Evolutionary conservation across 2,329 filamentous ascomycete genomes (phyloP), one percentile per base, ranked within the genome.

Genomic region (Trichoderma guizhouense): DNA sequence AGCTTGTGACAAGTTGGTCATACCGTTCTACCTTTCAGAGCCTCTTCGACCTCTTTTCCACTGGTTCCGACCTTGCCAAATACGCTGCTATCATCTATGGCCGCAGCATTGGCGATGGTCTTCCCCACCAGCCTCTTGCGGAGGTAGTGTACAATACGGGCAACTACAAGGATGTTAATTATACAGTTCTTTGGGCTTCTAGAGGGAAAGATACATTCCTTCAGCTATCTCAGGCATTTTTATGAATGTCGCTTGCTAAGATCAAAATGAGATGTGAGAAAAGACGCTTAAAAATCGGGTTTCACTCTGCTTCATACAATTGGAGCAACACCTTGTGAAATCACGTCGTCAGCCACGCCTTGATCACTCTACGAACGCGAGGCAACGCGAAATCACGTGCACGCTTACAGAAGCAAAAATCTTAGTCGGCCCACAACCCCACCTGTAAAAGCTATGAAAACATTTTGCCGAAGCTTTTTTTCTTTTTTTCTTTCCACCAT

Each of bases 21-120:
- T 71, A 85, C 84, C 78, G 90, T 93, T 78, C 92, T 95, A 5
- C 93, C 94, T 4, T 86, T 86, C 78, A 98, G 85, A 1, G 92
- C 90, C 69, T 89, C 87, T 76, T 93, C 86, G 74, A 99, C 94
- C 34, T 91, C 92, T 0, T 88, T 81, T 0, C 91, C 93, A 21
- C 88, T 93, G 0, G 93, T 97, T 34, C 95, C 94, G 24, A 90
- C 94, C 82, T 98, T 98, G 76, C 95, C 94, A 81, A 95, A 99
- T 7, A 99, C 88, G 78, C 92, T 95, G 76, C 85, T 84, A 83
- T 99, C 95, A 77, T 97, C 91, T 74, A 91, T 87, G 14, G 93
- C 91, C 28, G 87, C 84, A 69, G 93, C 92, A 53, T 87, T 88
- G 61, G 86, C 83, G 73, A 99, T 91, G 11, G 87, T 92, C 83